Evolutionary conservation across 2,329 filamentous ascomycete genomes (phyloP).

Genomic region (Fusarium caatingaense): DNA sequence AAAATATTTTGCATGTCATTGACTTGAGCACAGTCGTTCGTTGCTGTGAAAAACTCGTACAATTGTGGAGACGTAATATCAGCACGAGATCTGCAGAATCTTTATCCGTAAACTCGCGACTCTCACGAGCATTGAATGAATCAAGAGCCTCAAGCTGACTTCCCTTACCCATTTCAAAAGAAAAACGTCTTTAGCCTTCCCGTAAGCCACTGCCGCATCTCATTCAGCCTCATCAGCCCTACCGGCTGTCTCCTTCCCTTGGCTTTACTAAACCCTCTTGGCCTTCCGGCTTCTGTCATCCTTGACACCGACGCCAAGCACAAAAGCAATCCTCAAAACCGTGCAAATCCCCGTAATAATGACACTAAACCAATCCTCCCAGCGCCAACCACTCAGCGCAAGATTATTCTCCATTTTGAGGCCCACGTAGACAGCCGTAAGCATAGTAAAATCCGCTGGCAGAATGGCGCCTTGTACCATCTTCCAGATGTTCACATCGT

Average conservation of each 20-base stretch:
- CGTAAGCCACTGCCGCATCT: constrained; percentile 6
- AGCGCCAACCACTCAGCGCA: constrained; percentile 21
- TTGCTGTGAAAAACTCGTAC: constrained; percentile 2
- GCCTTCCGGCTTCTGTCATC: neutral
- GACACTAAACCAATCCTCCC: constrained; percentile 31
- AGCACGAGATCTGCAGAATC: neutral
- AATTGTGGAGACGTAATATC: constrained; percentile 1
- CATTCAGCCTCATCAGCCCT: constrained; percentile 17
- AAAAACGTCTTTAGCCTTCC: neutral
- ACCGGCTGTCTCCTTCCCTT: neutral
- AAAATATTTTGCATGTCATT: neutral
- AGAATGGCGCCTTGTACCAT: constrained; percentile 34
- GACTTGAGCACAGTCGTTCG: neutral
- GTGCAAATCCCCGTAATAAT: constrained; percentile 22
- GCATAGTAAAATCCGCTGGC: constrained; percentile 39
- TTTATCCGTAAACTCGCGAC: neutral
- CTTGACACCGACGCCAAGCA: constrained; percentile 31
- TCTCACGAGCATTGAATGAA: neutral
- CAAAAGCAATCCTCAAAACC: constrained; percentile 28
- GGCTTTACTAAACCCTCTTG: constrained; percentile 21
- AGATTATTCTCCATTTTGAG: constrained; percentile 23
- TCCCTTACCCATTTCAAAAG: neutral
- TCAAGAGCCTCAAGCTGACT: constrained; percentile 12
- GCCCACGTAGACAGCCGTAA: constrained; percentile 28
- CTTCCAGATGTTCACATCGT: constrained; percentile 41